Evolutionary conservation across 1,284 basidiomycete species (phyloP), one percentile per base, ranked within the genome.

Genomic region (Taiwanofungus camphoratus): DNA sequence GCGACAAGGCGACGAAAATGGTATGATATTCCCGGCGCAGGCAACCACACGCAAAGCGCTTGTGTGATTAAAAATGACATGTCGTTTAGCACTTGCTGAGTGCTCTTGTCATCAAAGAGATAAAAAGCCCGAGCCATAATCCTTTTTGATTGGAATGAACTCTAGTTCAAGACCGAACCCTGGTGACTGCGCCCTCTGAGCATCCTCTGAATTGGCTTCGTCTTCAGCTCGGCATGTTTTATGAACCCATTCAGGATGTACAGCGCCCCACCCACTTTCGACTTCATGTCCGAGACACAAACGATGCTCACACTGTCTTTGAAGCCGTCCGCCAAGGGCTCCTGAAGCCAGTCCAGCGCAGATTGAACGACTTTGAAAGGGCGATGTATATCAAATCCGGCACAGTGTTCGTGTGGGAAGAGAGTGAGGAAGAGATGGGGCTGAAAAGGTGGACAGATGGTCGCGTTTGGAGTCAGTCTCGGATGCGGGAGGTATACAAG

Each of bases 401-500:
- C 3, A 70, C 78, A 5, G 67, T 82, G 16, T 82, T 81, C 55
- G 76, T 81, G 44, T 82, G 79, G 79, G 73, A 79, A 54, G 78
- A 81, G 60, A 73, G 73, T 51, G 77, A 79, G 42, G 77, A 79
- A 49, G 78, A 79, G 46, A 68, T 69, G 46, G 76, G 77, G 8
- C 60, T 80, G 45, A 79, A 77, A 58, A 65, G 76, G 49, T 77
- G 75, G 76, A 79, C 78, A 62, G 80, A 82, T 63, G 79, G 79
- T 19, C 70, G 78, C 24, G 69, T 80, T 39, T 81, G 78, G 77
- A 77, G 77, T 41, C 77, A 79, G 58, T 77, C 75, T 43, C 70
- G 77, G 36, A 79, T 79, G 76, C 66, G 77, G 52, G 77, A 79
- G 68, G 76, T 75, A 49, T 51, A 59, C 39, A 35, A 42, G 44